Base-by-base conservation (phyloP, 1,139 yeast species). In the Magnusiomyces fungicola region DNA sequence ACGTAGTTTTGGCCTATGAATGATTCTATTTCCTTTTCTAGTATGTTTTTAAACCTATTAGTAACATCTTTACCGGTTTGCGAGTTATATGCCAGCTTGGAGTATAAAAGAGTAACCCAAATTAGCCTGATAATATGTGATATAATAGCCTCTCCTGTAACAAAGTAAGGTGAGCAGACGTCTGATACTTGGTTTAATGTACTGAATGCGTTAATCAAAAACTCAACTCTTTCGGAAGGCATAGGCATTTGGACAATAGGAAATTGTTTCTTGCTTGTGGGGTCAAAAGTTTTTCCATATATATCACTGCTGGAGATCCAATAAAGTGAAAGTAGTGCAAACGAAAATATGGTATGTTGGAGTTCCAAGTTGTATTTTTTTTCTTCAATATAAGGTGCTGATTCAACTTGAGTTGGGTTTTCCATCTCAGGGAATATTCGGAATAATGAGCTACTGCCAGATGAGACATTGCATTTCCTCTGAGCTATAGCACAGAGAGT, bases 91-190 rank as follows among this genome's bases (percentile, higher is more conserved):
- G 23, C 19, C 22, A 41, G 25, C 18, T 41, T 41, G 7, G 34
- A 36, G 21, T 41, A 41, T 14, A 41, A 18, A 2, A 29, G 18
- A 22, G 44, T 21, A 29, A 41, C 44, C 44, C 44, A 41, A 18
- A 29, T 21, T 19, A 41, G 21, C 16, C 44, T 29, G 18, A 25
- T 3, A 16, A 41, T 10, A 14, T 18, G 25, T 10, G 44, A n/a
- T 16, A 41, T 3, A 16, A 41, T 30, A 4, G 27, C 36, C 14
- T 34, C 23, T 18, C n/a, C 38, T 9, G 16, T 14, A 6, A 19
- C 38, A 4, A 6, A n/a, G n/a, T 34, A 34, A 18, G 23, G 12
- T n/a, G 23, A 34, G 6, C 23, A 21, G 38, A 18, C 6, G 5
- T 18, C 10, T 18, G 19, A 34, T 5, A 14, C 7, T 5, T 18